These are phyloP conservation scores for Clathrus columnatus DNA, from an alignment of 768 basidiomycete genomes.

Conservation along the genomic window DNA sequence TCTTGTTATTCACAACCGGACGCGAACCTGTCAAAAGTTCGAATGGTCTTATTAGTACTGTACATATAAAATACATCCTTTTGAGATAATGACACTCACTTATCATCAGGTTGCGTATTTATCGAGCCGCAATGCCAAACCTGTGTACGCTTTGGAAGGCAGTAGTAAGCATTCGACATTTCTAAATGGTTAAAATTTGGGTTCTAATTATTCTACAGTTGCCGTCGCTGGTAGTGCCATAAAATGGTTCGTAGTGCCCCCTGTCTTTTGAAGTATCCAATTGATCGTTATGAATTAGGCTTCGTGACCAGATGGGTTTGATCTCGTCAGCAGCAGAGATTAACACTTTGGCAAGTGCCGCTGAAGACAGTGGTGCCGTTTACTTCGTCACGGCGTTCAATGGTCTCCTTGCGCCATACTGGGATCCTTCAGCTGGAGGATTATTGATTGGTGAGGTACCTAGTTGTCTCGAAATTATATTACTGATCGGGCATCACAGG, in stretches of 20 bases:
- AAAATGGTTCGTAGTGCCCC: slow-evolving; percentile 56
- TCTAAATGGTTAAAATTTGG: neutral
- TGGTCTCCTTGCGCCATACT: slow-evolving; percentile 93
- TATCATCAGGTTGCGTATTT: slow-evolving; percentile 88
- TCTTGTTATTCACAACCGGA: slow-evolving; percentile 93
- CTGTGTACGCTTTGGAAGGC: slow-evolving; percentile 92
- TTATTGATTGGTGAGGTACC: slow-evolving; percentile 57
- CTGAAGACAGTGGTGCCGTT: slow-evolving; percentile 74
- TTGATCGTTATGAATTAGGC: slow-evolving; percentile 31
- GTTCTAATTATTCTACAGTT: slow-evolving; percentile 34
- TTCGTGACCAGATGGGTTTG: slow-evolving; percentile 83
- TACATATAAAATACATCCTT: slow-evolving; percentile 23
- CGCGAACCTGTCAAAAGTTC: slow-evolving; percentile 73
- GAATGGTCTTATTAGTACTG: slow-evolving; percentile 86
- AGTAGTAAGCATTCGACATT: slow-evolving; percentile 61
- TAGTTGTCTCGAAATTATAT: neutral
- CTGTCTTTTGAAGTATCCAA: neutral
- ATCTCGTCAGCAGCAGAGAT: slow-evolving; percentile 77
- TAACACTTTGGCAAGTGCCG: slow-evolving; percentile 73
- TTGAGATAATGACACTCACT: slow-evolving; percentile 7
- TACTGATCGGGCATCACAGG: slow-evolving; percentile 28
- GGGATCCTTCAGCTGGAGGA: slow-evolving; percentile 90
- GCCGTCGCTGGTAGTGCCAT: slow-evolving; percentile 93
- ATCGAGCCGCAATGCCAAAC: slow-evolving; percentile 65
- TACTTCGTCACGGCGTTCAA: slow-evolving; percentile 98